phyloP scores from a whole-genome alignment of 352 stramenopile species.

The Globisporangium mamillatum region DNA sequence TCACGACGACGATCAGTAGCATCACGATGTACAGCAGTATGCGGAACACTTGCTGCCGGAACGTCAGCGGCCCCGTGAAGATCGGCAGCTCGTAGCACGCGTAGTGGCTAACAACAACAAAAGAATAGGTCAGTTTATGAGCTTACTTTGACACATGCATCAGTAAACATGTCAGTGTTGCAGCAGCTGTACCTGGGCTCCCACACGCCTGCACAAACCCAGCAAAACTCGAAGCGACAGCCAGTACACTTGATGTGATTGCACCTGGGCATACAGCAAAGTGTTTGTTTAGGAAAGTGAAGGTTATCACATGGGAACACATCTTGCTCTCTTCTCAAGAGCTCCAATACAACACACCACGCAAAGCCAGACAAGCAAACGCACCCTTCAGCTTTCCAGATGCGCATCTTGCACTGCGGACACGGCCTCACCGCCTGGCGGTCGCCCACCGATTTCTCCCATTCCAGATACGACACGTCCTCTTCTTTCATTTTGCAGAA shows the following conservation, averaged over 20 bases:
- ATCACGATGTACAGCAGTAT: slow-evolving; percentile 24
- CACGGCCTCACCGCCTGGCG: neutral
- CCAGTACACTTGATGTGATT: neutral
- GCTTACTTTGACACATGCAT: neutral
- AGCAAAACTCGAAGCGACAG: neutral
- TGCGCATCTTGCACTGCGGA: neutral
- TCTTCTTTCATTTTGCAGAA: slow-evolving; percentile 28
- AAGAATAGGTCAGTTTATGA: neutral
- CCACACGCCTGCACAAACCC: slow-evolving; percentile 44
- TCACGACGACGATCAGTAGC: slow-evolving; percentile 45
- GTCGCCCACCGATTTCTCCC: slow-evolving; percentile 3
- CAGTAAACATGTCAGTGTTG: neutral
- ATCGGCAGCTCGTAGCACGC: slow-evolving; percentile 67
- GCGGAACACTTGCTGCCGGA: slow-evolving; percentile 33
- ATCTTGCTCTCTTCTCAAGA: too few species aligned
- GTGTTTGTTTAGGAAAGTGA: neutral
- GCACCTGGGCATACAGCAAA: neutral
- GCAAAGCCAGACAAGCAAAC: neutral
- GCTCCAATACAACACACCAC: neutral
- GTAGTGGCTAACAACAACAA: slow-evolving; percentile 40
- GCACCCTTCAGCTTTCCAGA: neutral
- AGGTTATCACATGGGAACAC: neutral
- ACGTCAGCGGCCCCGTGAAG: slow-evolving; percentile 27
- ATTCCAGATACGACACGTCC: neutral
- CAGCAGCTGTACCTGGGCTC: slow-evolving; percentile 22